Evolutionary conservation across 1,139 yeast genomes (phyloP).

Genomic region (Geotrichum reessii): DNA sequence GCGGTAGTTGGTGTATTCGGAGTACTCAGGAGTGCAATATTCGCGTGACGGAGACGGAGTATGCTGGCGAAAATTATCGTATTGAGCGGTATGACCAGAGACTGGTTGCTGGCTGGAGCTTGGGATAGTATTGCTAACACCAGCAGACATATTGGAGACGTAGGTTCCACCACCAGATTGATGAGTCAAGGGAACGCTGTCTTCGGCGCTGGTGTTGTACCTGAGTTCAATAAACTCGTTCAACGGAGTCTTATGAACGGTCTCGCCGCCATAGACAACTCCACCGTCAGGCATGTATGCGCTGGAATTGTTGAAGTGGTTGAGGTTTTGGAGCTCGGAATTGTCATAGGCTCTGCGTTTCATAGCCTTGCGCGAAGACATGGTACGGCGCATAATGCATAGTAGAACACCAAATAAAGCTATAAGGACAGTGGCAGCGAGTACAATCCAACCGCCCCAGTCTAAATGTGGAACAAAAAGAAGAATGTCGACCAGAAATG

Average conservation of each 20-base stretch:
- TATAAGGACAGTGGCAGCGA: conserved; percentile 43
- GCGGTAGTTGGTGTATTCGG: conserved; percentile 11
- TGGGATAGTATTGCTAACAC: not conserved
- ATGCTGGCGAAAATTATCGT: conserved; percentile 18
- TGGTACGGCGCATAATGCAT: conserved; percentile 50
- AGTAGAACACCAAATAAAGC: conserved; percentile 40
- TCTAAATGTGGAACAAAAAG: conserved; percentile 48
- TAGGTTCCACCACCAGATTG: conserved; percentile 7
- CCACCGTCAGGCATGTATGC: conserved; percentile 14
- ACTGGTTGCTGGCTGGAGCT: conserved; percentile 6
- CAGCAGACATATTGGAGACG: conserved; percentile 6
- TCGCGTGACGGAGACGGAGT: conserved; percentile 23
- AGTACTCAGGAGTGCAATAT: conserved; percentile 18
- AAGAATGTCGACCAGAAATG: conserved; percentile 51
- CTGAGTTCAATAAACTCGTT: conserved; percentile 25
- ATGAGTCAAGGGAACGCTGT: conserved; percentile 20
- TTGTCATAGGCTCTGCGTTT: conserved; percentile 27
- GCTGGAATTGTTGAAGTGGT: conserved; percentile 15
- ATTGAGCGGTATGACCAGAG: conserved; percentile 4
- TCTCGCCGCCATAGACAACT: conserved; percentile 9
- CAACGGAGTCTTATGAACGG: conserved; percentile 2
- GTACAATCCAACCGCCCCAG: conserved; percentile 52
- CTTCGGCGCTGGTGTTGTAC: conserved; percentile 22
- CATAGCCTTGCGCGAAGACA: conserved; percentile 44
- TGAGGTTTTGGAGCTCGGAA: conserved; percentile 26